Evolutionary conservation across 2,329 filamentous ascomycete species (phyloP).

Genomic region (Stromatinia cepivora): DNA sequence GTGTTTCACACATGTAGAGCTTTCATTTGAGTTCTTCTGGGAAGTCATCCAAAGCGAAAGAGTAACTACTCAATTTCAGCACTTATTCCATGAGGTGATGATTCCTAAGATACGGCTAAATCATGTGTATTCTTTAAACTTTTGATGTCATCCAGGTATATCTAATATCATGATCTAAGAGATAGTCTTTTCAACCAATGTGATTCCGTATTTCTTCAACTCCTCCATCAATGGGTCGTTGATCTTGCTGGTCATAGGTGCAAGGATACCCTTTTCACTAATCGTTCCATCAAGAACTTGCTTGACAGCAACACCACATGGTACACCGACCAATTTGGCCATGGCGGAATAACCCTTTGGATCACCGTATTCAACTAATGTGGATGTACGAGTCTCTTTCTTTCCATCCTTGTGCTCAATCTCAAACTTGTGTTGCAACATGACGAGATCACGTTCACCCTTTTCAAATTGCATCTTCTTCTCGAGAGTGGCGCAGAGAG

Average conservation of each 20-base stretch:
- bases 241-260: slow-evolving; percentile 72
- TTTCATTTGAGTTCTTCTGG: background rate
- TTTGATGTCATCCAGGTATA: slow-evolving; percentile 7
- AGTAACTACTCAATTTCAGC: background rate
- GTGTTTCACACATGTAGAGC: background rate
- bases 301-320: slow-evolving; percentile 73
- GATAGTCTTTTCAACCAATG: slow-evolving; percentile 67
- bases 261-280: slow-evolving; percentile 70
- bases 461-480: slow-evolving; percentile 87
- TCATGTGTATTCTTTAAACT: slow-evolving; percentile 3
- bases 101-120: background rate
- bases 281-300: slow-evolving; percentile 76
- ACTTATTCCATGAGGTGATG: background rate
- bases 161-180: slow-evolving; percentile 31
- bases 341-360: slow-evolving; percentile 78
- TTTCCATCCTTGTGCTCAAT: slow-evolving; percentile 80
- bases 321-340: slow-evolving; percentile 78
- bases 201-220: slow-evolving; percentile 74
- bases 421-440: slow-evolving; percentile 78
- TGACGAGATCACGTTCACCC: slow-evolving; percentile 81
- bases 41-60: background rate
- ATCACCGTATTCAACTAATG: slow-evolving; percentile 79
- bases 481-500: slow-evolving; percentile 85
- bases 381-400: slow-evolving; percentile 76
- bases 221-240: slow-evolving; percentile 74